phyloP scores from a whole-genome alignment of 257 asterid genomes.

The Solanum lignicaule region DNA sequence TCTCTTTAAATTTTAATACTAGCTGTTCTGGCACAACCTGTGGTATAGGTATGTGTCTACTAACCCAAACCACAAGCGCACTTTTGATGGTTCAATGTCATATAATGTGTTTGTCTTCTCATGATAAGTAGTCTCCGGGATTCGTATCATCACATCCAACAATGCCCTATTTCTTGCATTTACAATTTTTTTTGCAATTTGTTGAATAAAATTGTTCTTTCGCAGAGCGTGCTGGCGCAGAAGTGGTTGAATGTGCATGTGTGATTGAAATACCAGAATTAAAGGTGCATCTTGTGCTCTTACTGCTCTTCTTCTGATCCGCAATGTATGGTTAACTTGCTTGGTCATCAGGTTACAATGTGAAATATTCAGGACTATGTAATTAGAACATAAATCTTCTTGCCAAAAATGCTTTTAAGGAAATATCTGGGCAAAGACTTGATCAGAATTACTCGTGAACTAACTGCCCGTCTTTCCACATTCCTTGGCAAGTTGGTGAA shows the following conservation, averaged over 20 bases:
- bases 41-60: background rate
- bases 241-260: constrained; percentile 75
- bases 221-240: constrained; percentile 67
- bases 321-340: background rate
- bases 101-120: background rate
- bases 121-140: background rate
- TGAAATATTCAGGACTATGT: background rate
- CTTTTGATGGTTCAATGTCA: background rate
- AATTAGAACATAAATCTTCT: background rate
- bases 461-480: background rate
- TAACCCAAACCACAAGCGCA: background rate
- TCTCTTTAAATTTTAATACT: background rate
- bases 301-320: background rate
- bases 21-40: background rate
- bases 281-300: constrained; percentile 23
- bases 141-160: background rate
- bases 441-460: background rate
- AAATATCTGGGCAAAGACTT: background rate
- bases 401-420: background rate
- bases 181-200: background rate
- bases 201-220: constrained; percentile 7
- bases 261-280: constrained; percentile 69
- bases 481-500: background rate
- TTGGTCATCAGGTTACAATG: background rate
- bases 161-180: background rate